These are phyloP conservation scores for Botrytis galanthina DNA, from an alignment of 2,329 filamentous ascomycete species.

Conservation along the genomic window DNA sequence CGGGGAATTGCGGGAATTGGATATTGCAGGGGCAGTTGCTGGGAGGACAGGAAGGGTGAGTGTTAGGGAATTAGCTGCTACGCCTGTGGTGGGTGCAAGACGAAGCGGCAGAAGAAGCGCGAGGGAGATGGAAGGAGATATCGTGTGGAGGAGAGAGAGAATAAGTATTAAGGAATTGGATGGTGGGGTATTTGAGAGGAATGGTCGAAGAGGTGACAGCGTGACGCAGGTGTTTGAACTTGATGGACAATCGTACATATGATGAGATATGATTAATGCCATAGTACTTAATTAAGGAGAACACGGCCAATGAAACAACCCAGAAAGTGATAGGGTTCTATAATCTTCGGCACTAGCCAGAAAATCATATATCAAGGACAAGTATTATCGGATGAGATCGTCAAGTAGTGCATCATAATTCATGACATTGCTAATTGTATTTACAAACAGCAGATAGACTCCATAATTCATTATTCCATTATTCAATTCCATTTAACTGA, in stretches of 20 bases:
- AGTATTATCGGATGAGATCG: not conserved
- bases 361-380: not conserved
- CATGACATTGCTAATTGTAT: constrained; percentile 1
- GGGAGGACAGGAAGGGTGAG: not conserved
- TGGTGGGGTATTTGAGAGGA: not conserved
- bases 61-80: not conserved
- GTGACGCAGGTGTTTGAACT: not conserved
- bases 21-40: not conserved
- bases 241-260: constrained; percentile 2
- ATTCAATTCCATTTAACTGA: not conserved
- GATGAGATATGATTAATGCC: not conserved
- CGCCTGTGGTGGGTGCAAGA: not conserved
- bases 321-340: not conserved
- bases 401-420: not conserved
- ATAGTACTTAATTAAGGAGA: not conserved
- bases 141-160: not conserved
- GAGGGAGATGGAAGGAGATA: not conserved
- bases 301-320: not conserved
- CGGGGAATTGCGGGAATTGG: not conserved
- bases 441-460: constrained; percentile 10
- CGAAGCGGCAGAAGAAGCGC: not conserved
- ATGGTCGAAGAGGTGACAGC: not conserved
- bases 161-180: not conserved
- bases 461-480: constrained; percentile 1
- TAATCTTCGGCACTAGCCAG: constrained; percentile 3